Evolutionary conservation across 2,329 filamentous ascomycete genomes (phyloP), one percentile per base, ranked within the genome.

Genomic region (Penicillium brevicompactum): DNA sequence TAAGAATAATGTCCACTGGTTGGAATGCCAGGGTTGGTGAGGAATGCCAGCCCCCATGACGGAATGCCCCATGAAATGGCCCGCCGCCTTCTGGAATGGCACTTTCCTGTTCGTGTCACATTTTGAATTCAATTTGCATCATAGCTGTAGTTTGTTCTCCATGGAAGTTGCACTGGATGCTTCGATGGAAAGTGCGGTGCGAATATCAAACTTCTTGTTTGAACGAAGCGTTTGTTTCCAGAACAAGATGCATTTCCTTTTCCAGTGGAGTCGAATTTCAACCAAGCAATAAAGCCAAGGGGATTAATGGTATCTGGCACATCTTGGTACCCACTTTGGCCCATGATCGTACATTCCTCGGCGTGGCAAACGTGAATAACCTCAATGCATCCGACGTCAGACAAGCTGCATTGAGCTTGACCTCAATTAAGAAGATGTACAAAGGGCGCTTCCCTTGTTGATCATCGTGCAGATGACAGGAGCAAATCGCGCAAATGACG

Each of bases 41-140:
- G 57, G 47, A 66, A 66, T 66, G 63, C 51, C 51, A 59, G 50
- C 60, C 60, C 51, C 59, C 50, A 30, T 49, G 49, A 21, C 37
- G 59, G 62, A 65, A 66, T 66, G 62, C 55, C 38, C 34, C 13
- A 43, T 40, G 38, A 56, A 54, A 56, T 49, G 37, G 16, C 59
- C 62, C 16, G 57, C 62, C 63, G 48, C 46, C 55, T 53, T 55
- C 18, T 53, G 62, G 63, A 57, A 65, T 66, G 62, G 46, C 31
- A 42, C 10, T 40, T 55, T 32, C 50, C 31, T 43, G 8, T 14
- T 5, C 24, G 31, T 47, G 22, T 30, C 42, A 30, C 21, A 40
- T 46, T 21, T 30, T 7, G 11, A 9, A 42, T 41, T 51, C 13
- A 10, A 42, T 37, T 48, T 51, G 32, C 18, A 46, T 51, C 41